phyloP scores from a whole-genome alignment of 176 grass and related monocot genomes.

The maize (Zea mays) region Zm-B73-REFERENCE-NAM-5.0 NC_050097.1:20574001-20574500 shows the following conservation, averaged over 20 bases:
- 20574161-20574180: slow-evolving; percentile 65
- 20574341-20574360: slow-evolving; percentile 53
- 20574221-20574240: slow-evolving; percentile 59
- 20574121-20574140: slow-evolving; percentile 51
- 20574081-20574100: slow-evolving; percentile 62
- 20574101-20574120: slow-evolving; percentile 59
- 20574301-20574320: slow-evolving; percentile 57
- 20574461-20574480: slow-evolving; percentile 77
- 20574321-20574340: slow-evolving; percentile 51
- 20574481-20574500: slow-evolving; percentile 61
- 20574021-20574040: slow-evolving; percentile 40
- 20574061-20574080: slow-evolving; percentile 59
- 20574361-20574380: slow-evolving; percentile 60
- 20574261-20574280: slow-evolving; percentile 35
- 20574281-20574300: slow-evolving; percentile 62
- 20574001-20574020: slow-evolving; percentile 59
- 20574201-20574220: slow-evolving; percentile 28
- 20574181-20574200: slow-evolving; percentile 45
- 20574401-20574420: slow-evolving; percentile 58
- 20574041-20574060: slow-evolving; percentile 59
- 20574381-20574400: slow-evolving; percentile 47
- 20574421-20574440: slow-evolving; percentile 10
- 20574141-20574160: slow-evolving; percentile 55
- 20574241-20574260: slow-evolving; percentile 40
- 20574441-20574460: slow-evolving; percentile 47